Conservation (phyloP, 306 rosid species). For the Casuarina cunninghamiana region DNA sequence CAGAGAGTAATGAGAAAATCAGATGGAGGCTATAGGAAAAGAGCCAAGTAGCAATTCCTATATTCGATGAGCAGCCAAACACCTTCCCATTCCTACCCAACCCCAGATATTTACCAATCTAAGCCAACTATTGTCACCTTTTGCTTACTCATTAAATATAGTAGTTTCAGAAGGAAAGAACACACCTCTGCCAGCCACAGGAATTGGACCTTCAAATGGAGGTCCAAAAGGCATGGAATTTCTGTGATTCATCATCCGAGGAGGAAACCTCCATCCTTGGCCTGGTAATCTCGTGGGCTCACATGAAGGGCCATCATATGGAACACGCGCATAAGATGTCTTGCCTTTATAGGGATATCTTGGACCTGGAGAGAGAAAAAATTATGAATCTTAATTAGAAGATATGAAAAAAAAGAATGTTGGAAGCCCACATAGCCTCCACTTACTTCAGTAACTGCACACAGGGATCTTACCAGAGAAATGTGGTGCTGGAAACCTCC, state of each 20-base stretch:
- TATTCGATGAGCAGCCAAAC: background rate
- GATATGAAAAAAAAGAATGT: constrained; percentile 10
- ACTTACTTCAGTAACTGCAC: background rate
- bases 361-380: constrained; percentile 51
- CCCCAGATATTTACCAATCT: background rate
- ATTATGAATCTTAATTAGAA: constrained; percentile 9
- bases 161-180: background rate
- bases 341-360: constrained; percentile 58
- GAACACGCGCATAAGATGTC: constrained; percentile 40
- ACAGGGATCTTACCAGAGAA: constrained; percentile 51
- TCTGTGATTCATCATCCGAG: constrained; percentile 61
- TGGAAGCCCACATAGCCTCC: background rate
- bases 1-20: background rate
- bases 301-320: constrained; percentile 69
- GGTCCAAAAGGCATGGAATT: constrained; percentile 68
- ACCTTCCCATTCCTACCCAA: background rate
- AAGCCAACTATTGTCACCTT: background rate
- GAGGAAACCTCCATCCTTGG: constrained; percentile 84
- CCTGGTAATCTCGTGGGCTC: constrained; percentile 63
- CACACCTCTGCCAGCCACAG: constrained; percentile 69
- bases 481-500: constrained; percentile 63
- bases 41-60: background rate
- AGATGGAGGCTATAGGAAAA: background rate
- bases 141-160: background rate
- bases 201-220: constrained; percentile 77